Percentiles rank a stretch among this genome's conserved stretches.
These are phyloP conservation scores for Lagenidium giganteum DNA, from an alignment of 352 stramenopile species.

Conservation along the genomic window DNA sequence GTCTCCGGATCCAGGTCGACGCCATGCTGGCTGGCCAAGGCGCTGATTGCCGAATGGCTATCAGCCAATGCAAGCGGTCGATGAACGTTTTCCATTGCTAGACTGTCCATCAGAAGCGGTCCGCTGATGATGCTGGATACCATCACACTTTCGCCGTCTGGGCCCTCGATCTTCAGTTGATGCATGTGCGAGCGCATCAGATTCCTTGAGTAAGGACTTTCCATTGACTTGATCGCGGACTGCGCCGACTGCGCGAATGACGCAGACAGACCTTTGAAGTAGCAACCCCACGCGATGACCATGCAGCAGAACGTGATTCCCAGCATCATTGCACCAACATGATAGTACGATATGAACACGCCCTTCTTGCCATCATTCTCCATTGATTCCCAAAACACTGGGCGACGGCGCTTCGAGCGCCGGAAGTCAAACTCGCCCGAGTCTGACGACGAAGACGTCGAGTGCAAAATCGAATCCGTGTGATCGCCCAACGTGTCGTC, in stretches of 20 bases:
- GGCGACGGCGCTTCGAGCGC: slow-evolving; percentile 10
- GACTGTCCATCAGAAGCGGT: slow-evolving; percentile 41
- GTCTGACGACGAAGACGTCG: background rate
- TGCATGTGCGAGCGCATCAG: slow-evolving; percentile 57
- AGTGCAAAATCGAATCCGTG: too few species aligned
- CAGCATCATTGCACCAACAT: slow-evolving; percentile 44
- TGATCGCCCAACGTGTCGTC: slow-evolving; percentile 16
- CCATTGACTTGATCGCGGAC: slow-evolving; percentile 51
- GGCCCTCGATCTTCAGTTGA: slow-evolving; percentile 51
- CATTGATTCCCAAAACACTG: slow-evolving; percentile 55
- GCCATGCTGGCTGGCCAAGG: slow-evolving; percentile 7
- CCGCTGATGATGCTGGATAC: slow-evolving; percentile 65
- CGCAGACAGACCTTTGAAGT: slow-evolving; percentile 54
- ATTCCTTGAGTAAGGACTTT: slow-evolving; percentile 70
- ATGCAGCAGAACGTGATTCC: slow-evolving; percentile 28
- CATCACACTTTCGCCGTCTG: slow-evolving; percentile 48
- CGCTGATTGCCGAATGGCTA: slow-evolving; percentile 18
- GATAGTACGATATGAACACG: slow-evolving; percentile 71
- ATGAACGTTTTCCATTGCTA: slow-evolving; percentile 22
- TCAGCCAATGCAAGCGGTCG: slow-evolving; percentile 27
- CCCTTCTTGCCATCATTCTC: slow-evolving; percentile 58
- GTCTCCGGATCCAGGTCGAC: slow-evolving; percentile 25
- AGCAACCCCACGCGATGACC: slow-evolving; percentile 56
- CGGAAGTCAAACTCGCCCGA: background rate
- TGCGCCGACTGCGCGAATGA: slow-evolving; percentile 57